Conservation (phyloP, 1,284 basidiomycete genomes). For the Polyporus tsugae region DNA sequence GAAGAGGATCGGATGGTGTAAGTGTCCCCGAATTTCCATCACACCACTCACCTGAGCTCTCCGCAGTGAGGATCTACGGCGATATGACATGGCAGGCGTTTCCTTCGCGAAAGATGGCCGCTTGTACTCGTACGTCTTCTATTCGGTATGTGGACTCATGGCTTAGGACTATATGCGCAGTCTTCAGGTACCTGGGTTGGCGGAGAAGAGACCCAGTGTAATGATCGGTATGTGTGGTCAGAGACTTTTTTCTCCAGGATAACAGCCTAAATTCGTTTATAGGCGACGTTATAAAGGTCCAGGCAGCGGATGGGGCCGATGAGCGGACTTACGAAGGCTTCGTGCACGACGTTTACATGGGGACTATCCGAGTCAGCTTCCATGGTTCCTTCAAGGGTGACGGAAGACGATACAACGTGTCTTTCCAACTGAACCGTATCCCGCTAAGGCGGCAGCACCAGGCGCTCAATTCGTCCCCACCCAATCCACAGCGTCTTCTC, state of each 20-base stretch:
- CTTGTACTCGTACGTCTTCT: conserved; percentile 54
- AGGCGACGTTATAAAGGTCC: conserved; percentile 66
- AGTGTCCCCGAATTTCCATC: conserved; percentile 33
- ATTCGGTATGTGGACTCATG: background rate
- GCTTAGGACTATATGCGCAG: conserved; percentile 40
- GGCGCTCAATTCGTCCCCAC: conserved; percentile 55
- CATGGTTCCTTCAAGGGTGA: conserved; percentile 50
- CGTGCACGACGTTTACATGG: conserved; percentile 60
- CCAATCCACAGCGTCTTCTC: conserved; percentile 44
- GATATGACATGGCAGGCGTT: conserved; percentile 59
- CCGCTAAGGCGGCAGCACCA: conserved; percentile 65
- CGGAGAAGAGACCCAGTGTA: conserved; percentile 69
- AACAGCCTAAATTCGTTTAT: background rate
- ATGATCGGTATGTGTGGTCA: conserved; percentile 46
- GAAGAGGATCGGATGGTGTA: conserved; percentile 69
- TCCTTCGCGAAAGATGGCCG: conserved; percentile 43
- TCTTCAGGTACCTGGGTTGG: conserved; percentile 65
- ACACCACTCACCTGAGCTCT: no score
- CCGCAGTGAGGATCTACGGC: conserved; percentile 61
- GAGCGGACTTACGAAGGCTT: conserved; percentile 66
- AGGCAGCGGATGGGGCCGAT: conserved; percentile 47
- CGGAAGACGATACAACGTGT: conserved; percentile 50
- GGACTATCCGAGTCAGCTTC: conserved; percentile 64
- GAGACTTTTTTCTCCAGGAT: background rate
- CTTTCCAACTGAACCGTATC: conserved; percentile 63